Base-by-base conservation (phyloP, 371 early-diverging fungal genomes). In the Mucor plumbeus region DNA sequence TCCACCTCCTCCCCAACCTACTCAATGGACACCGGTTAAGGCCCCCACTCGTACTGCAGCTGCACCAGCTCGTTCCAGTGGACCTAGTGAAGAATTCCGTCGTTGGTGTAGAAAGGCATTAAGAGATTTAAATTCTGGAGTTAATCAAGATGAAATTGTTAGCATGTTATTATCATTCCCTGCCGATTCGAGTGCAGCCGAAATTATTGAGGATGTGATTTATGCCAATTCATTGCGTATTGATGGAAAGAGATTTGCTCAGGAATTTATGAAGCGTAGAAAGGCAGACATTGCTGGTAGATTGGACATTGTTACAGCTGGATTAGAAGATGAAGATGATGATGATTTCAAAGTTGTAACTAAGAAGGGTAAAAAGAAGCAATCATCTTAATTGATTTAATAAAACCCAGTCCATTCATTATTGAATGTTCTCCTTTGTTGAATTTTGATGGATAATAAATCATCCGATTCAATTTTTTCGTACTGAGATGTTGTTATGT, bases 101-200 rank as follows among this genome's bases (percentile, higher is more conserved):
- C 85, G 86, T 48, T 94, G 94, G 93, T 91, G 92, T 68, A 80
- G 87, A 59, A 77, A 86, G 50, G 81, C 89, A 4, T 75, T 94
- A 41, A 85, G 87, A 71, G 88, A 83, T 35, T 78, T 94, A 35
- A 88, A 86, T 47, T 64, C 71, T 36, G 88, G 88, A 40, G 88
- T 90, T n/a, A 87, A 91, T 71, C 80, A 82, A 26, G 90, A 91
- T 60, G 93, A 94, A 61, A 91, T 93, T 63, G 81, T 94, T 53
- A 83, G 90, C 68, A 88, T 94, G 87, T 74, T 94, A 39, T 72
- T 93, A 44, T 86, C 90, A 3, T 93, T 94, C 83, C 93, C 94
- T 5, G 69, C 90, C 57, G 87, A 92, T 68, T 85, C 85, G 4
- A 87, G 90, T 47, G 82, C 91, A 6, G 76, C 81, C 34, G 94